Evolutionary conservation across 2,329 filamentous ascomycete species (phyloP), one percentile per base, ranked within the genome.

Genomic region (Lachnum nothofagi): DNA sequence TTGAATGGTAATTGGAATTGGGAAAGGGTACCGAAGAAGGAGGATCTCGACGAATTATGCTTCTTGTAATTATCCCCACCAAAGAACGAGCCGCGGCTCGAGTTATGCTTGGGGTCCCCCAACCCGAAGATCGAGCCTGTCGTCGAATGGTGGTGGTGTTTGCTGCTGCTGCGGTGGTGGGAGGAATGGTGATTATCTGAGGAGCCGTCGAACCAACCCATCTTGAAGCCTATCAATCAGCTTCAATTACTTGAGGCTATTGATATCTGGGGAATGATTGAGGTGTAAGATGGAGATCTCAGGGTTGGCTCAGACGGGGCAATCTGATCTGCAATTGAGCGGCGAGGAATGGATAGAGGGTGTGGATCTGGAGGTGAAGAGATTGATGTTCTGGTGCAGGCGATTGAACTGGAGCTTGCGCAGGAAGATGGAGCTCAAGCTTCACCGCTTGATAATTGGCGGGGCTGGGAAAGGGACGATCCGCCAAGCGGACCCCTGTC

Each of bases 1-100:
- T n/a, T n/a, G n/a, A n/a, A n/a, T n/a, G n/a, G n/a, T n/a, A n/a
- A n/a, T n/a, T n/a, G n/a, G n/a, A n/a, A n/a, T n/a, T n/a, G n/a
- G n/a, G n/a, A n/a, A n/a, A n/a, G 35, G 40, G 27, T 46, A 51
- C 44, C 27, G 31, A 57, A 56, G 37, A 50, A 42, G 31, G 53
- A 78, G 77, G 62, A 78, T 70, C 44, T 69, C 69, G 37, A 71
- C 9, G 39, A 35, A 24, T 46, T 48, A 16, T 27, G 41, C 20
- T n/a, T n/a, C n/a, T 48, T 38, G 68, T 53, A 68, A 72, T 49
- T 68, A 72, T 49, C 61, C 61, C 52, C 72, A 37, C 72, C 68
- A 53, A 76, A 77, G 60, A 79, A 73, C 44, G 71, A 73, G 25
- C 73, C 74, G 4, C 69, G 68, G 56, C 69, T 65, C 46, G 68